These are phyloP conservation scores for Aspergillus nidulans DNA, from an alignment of 495 filamentous ascomycete species.

Conservation along the genomic window DNA sequence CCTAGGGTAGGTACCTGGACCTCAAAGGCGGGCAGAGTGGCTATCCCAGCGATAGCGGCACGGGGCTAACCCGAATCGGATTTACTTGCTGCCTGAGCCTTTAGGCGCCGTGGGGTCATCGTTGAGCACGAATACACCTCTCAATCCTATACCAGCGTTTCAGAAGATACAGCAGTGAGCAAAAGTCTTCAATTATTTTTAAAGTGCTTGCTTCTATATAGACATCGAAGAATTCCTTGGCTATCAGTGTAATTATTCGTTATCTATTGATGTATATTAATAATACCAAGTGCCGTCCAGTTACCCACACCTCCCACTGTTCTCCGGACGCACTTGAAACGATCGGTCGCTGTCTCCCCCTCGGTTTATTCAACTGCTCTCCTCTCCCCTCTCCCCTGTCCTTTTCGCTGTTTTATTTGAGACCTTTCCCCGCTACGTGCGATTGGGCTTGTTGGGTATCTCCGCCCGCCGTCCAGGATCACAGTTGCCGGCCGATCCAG, in stretches of 20 bases:
- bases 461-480: conserved; percentile 23
- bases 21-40: too few species aligned
- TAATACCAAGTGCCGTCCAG: conserved; percentile 2
- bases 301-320: conserved; percentile 5
- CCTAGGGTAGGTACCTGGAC: background rate
- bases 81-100: too few species aligned
- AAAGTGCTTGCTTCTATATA: background rate
- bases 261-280: conserved; percentile 3
- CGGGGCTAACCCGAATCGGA: too few species aligned
- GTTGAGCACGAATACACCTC: background rate
- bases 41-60: too few species aligned
- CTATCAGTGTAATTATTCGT: background rate
- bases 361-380: conserved; percentile 4
- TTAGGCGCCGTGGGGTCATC: too few species aligned
- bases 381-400: background rate
- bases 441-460: conserved; percentile 26
- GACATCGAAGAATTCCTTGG: background rate
- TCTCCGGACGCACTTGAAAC: conserved; percentile 13
- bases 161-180: background rate
- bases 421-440: conserved; percentile 16
- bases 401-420: conserved; percentile 11
- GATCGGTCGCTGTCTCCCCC: conserved; percentile 7
- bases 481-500: conserved; percentile 27
- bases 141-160: background rate
- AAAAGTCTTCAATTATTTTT: background rate